phyloP scores from a whole-genome alignment of 1,284 basidiomycete genomes.

The Chalciporus sp. region DNA sequence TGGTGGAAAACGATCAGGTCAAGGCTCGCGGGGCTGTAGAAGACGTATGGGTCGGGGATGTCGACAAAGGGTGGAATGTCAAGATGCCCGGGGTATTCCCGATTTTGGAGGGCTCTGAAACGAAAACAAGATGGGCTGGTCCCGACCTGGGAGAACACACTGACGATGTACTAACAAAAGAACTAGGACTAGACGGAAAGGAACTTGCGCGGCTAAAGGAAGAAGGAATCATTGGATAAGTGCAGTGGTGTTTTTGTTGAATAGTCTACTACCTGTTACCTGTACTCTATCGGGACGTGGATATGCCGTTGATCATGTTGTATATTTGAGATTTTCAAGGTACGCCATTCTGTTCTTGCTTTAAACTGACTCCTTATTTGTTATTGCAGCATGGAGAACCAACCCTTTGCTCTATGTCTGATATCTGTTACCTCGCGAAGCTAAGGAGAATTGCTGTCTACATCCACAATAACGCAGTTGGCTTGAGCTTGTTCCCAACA shows the following conservation, averaged over 20 bases:
- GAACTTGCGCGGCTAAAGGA: constrained; percentile 47
- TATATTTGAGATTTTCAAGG: not conserved
- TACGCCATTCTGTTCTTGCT: not conserved
- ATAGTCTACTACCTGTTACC: not conserved
- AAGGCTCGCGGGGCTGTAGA: constrained; percentile 57
- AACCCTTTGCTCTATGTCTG: not conserved
- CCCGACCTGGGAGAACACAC: constrained; percentile 68
- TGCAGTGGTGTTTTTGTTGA: not conserved
- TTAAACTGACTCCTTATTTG: not conserved
- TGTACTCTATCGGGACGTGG: not conserved
- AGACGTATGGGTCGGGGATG: constrained; percentile 54
- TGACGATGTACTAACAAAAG: constrained; percentile 52
- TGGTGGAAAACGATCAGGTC: constrained; percentile 59
- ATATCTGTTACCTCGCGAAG: not conserved
- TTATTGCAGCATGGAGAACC: not conserved
- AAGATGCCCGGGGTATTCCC: constrained; percentile 69
- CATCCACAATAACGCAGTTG: constrained; percentile 54
- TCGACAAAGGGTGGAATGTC: constrained; percentile 53
- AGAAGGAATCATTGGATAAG: constrained; percentile 47
- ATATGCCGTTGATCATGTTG: too few species aligned
- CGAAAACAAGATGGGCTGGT: constrained; percentile 65
- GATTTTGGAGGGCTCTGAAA: constrained; percentile 55
- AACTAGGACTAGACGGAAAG: constrained; percentile 48
- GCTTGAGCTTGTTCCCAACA: constrained; percentile 25
- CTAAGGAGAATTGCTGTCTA: constrained; percentile 1